phyloP scores from a whole-genome alignment of 495 filamentous ascomycete genomes.

The Neurospora tetraspora region DNA sequence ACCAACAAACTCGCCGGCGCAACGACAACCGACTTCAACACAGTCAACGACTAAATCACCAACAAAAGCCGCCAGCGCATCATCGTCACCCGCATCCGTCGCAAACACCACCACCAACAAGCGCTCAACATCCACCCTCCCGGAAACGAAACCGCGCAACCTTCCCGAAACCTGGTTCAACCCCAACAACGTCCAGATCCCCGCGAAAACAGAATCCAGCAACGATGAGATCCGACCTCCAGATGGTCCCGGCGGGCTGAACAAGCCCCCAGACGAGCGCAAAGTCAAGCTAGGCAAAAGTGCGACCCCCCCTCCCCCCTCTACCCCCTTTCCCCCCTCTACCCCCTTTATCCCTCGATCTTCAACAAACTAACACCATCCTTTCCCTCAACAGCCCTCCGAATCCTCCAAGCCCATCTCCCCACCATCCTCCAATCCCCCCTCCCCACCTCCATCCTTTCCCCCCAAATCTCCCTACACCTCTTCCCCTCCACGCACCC shows the following conservation, averaged over 20 bases:
- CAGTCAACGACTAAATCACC: not conserved
- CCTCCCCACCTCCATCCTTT: constrained; percentile 77
- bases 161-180: constrained; percentile 3
- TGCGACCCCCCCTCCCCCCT: too few relatives aligned
- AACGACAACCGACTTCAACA: not conserved
- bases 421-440: constrained; percentile 77
- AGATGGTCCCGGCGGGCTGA: constrained; percentile 2
- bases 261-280: constrained; percentile 54
- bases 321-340: too few relatives aligned
- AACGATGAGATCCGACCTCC: constrained; percentile 2
- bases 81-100: constrained; percentile 6
- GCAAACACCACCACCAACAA: constrained; percentile 7
- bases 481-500: constrained; percentile 96
- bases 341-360: too few relatives aligned
- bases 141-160: not conserved
- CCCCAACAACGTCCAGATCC: not conserved
- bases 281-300: constrained; percentile 87
- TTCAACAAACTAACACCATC: not conserved
- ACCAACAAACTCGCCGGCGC: not conserved
- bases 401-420: constrained; percentile 75
- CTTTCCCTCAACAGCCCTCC: constrained; percentile 50
- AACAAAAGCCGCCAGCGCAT: constrained; percentile 1
- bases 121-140: constrained; percentile 4
- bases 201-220: not conserved
- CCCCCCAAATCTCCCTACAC: constrained; percentile 81